phyloP scores from a whole-genome alignment of 1,139 yeast genomes.

The Petasospora rhodanensis region DNA sequence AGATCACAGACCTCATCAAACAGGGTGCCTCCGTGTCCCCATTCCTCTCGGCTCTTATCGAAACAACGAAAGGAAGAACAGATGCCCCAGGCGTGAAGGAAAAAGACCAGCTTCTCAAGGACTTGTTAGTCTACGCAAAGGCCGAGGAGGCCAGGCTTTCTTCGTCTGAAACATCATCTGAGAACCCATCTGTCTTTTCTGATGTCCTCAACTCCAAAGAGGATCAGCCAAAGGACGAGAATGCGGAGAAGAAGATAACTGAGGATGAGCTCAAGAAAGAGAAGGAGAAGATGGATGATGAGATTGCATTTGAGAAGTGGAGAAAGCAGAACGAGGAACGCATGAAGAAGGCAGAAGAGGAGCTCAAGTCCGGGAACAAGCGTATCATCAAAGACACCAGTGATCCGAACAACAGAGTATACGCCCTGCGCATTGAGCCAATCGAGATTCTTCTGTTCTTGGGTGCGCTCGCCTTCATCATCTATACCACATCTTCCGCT shows the following conservation, averaged over 20 bases:
- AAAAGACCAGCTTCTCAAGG: constrained; percentile 12
- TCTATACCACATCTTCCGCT: constrained; percentile 26
- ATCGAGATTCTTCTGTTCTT: constrained; percentile 30
- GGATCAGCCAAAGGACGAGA: constrained; percentile 1
- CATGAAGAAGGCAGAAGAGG: constrained; percentile 16
- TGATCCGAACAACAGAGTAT: constrained; percentile 28
- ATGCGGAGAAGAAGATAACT: constrained; percentile 15
- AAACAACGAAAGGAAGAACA: constrained; percentile 9
- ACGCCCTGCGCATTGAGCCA: constrained; percentile 29
- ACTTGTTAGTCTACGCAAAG: constrained; percentile 11
- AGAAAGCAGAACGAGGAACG: constrained; percentile 13
- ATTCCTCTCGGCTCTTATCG: constrained; percentile 16
- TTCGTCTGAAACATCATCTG: background rate
- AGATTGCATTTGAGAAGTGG: constrained; percentile 8
- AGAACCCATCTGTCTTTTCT: constrained; percentile 10
- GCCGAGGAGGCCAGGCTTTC: constrained; percentile 9
- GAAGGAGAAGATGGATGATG: constrained; percentile 11
- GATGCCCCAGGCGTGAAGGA: constrained; percentile 6
- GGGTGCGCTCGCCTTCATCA: constrained; percentile 27
- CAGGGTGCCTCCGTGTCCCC: constrained; percentile 16
- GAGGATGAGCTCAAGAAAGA: constrained; percentile 8
- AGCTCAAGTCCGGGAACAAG: constrained; percentile 13
- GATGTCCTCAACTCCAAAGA: constrained; percentile 11
- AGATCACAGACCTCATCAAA: constrained; percentile 11
- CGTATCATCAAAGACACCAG: constrained; percentile 26